Base-by-base conservation (phyloP, 1,139 yeast genomes). In the Yamadazyma membranifaciens region DNA sequence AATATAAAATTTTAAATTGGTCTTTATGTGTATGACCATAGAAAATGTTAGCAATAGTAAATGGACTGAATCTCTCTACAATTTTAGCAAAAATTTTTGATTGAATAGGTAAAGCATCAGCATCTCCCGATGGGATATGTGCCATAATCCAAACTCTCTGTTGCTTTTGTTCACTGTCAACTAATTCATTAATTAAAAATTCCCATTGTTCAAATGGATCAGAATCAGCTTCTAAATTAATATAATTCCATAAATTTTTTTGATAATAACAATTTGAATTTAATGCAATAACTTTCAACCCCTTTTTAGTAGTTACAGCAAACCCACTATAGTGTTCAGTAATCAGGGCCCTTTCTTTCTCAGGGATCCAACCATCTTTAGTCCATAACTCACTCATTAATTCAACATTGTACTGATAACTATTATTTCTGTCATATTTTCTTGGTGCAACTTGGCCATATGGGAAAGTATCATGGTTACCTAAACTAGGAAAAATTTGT, bases 391-490 rank as follows among this genome's bases (percentile, higher is more conserved):
- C 75, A 33, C 80, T 73, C 76, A 83, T 72, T 43, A 80, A 63
- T 15, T 81, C 82, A 11, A 73, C 68, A 51, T 83, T 81, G 78
- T 82, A 81, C 36, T 73, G 67, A 53, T 79, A 80, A 43, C 75
- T 60, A 47, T 74, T 72, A 38, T 67, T 65, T 42, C 70, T 63
- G 37, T 59, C 60, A 41, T 53, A 61, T 28, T 57, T 44, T 22
- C 53, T 46, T 35, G 83, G 86, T 1, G 88, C 83, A 42, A 81
- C 57, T 57, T 82, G 87, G 13, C 83, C 85, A 53, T 80, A 82
- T 12, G 89, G 89, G 67, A 75, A 83, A 14, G 83, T 77, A 53
- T 83, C 89, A 57, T 83, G 89, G 58, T 83, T 83, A 13, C 91
- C 89, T 50, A 83, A 63, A 26, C 78, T 79, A 9, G 87, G 74